These are phyloP conservation scores for Leishmania martiniquensis DNA, from an alignment of 208 protist genomes.

Conservation along the genomic window DNA sequence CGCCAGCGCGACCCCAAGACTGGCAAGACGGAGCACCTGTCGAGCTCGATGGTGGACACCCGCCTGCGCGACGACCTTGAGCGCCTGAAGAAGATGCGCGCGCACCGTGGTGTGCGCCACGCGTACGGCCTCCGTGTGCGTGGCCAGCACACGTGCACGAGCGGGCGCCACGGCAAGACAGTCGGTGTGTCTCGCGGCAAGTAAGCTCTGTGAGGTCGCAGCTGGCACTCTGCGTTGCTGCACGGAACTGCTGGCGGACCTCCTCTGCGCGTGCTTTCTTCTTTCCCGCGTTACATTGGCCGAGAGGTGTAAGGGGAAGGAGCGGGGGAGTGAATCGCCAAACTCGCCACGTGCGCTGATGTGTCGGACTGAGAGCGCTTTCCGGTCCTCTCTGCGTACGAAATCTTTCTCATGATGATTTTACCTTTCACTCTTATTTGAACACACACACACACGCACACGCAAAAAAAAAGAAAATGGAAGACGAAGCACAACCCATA, in stretches of 20 bases:
- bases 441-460: neutral
- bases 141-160: slow-evolving; percentile 99
- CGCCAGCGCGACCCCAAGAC: slow-evolving; percentile 98
- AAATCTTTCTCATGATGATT: neutral
- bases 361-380: no score
- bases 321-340: no score
- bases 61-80: slow-evolving; percentile 99
- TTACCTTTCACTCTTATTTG: neutral
- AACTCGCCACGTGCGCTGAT: no score
- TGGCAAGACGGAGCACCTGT: slow-evolving; percentile 98
- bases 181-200: slow-evolving; percentile 83
- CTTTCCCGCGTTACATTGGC: no score
- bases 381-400: no score
- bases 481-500: no score
- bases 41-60: slow-evolving; percentile 97
- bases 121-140: slow-evolving; percentile 98
- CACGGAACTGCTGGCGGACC: no score
- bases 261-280: no score
- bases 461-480: neutral
- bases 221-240: no score
- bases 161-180: slow-evolving; percentile 96
- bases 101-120: slow-evolving; percentile 99
- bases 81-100: slow-evolving; percentile 99
- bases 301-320: no score
- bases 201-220: slow-evolving; percentile 39